Percentiles rank a stretch among this genome's conserved stretches.
These are phyloP conservation scores for Ulmus americana DNA, from an alignment of 331 rosid species.

Conservation along the genomic window DNA sequence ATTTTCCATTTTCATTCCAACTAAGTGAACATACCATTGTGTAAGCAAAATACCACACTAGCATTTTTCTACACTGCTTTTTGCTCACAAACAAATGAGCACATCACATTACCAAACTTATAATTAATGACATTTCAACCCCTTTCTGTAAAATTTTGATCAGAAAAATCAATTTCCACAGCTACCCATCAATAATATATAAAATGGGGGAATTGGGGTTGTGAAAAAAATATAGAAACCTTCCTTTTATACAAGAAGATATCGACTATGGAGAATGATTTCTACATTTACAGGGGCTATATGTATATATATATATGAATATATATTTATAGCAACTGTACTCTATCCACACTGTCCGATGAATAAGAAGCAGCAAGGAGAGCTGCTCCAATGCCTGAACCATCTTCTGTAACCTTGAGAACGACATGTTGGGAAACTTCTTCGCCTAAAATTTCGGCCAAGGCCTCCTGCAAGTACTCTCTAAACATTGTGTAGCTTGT, in stretches of 20 bases:
- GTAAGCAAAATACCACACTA: background rate
- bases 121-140: background rate
- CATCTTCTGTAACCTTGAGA: slow-evolving; percentile 67
- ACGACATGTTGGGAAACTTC: slow-evolving; percentile 57
- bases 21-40: background rate
- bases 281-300: slow-evolving; percentile 60
- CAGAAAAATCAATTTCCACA: slow-evolving; percentile 24
- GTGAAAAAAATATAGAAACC: slow-evolving; percentile 41
- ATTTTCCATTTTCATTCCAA: background rate
- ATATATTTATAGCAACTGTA: slow-evolving; percentile 47
- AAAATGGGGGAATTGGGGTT: background rate
- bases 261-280: slow-evolving; percentile 38
- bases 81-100: slow-evolving; percentile 9
- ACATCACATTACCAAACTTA: slow-evolving; percentile 5
- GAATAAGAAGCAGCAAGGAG: slow-evolving; percentile 68
- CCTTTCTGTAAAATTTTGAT: slow-evolving; percentile 15
- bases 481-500: slow-evolving; percentile 54
- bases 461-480: slow-evolving; percentile 63
- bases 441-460: slow-evolving; percentile 68
- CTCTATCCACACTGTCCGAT: slow-evolving; percentile 45
- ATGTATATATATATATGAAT: slow-evolving; percentile 34
- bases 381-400: slow-evolving; percentile 77
- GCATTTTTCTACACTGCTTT: background rate
- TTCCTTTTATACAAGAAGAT: slow-evolving; percentile 42
- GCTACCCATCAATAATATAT: slow-evolving; percentile 24